These are phyloP conservation scores for Geotrichum klebahnii DNA, from an alignment of 1,139 yeast genomes.

Conservation along the genomic window DNA sequence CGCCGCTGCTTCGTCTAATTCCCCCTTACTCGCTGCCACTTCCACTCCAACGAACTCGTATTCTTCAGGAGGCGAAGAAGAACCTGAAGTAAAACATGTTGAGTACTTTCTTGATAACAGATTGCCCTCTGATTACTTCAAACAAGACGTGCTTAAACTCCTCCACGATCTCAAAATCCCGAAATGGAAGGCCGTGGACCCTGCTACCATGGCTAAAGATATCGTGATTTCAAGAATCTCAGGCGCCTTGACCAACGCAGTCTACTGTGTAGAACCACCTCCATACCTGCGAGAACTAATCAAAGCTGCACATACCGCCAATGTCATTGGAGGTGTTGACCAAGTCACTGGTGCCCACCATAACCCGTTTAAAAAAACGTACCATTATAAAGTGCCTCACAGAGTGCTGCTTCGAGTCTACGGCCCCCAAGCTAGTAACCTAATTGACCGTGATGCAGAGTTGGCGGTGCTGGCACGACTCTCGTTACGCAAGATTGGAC, in stretches of 20 bases:
- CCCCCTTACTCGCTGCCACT: conserved; percentile 15
- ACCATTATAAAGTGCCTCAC: conserved; percentile 42
- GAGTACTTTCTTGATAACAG: conserved; percentile 38
- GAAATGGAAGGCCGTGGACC: conserved; percentile 62
- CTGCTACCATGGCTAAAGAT: conserved; percentile 36
- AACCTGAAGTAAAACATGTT: conserved; percentile 25
- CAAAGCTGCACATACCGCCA: conserved; percentile 25
- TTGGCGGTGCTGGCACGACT: conserved; percentile 67
- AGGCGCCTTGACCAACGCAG: conserved; percentile 91
- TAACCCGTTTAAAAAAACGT: conserved; percentile 20
- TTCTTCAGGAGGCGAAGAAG: conserved; percentile 27
- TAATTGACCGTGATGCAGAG: conserved; percentile 83
- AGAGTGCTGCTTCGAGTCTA: conserved; percentile 68
- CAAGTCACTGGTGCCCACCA: conserved; percentile 19
- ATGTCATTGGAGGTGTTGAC: conserved; percentile 22
- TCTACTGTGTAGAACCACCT: conserved; percentile 57
- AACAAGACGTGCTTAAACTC: conserved; percentile 69
- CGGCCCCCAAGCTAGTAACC: conserved; percentile 84
- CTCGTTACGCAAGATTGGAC: conserved; percentile 78
- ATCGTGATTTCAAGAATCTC: conserved; percentile 62
- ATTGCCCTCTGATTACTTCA: conserved; percentile 77
- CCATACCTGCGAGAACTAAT: conserved; percentile 34
- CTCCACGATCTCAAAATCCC: conserved; percentile 62
- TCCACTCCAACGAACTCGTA: conserved; percentile 3
- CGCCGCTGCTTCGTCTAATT: conserved; percentile 14